phyloP scores from a whole-genome alignment of 257 asterid genomes.

The Leonotis leonurus region DNA sequence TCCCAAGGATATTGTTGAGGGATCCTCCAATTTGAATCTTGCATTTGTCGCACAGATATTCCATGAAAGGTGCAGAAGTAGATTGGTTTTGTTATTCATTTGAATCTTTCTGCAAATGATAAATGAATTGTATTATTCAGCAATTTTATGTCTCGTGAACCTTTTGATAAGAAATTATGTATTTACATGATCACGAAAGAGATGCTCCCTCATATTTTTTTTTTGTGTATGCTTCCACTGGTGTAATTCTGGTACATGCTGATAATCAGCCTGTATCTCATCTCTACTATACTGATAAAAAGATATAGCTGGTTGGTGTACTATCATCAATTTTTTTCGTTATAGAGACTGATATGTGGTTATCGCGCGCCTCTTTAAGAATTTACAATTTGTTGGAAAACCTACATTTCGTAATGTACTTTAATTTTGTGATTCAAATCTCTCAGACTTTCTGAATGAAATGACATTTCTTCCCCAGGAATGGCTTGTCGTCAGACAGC shows the following conservation, averaged over 20 bases:
- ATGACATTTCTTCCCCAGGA: conserved; percentile 43
- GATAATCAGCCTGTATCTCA: conserved; percentile 3
- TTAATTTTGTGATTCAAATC: not conserved
- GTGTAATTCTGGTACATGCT: not conserved
- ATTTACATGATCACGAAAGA: conserved; percentile 1
- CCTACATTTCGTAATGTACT: not conserved
- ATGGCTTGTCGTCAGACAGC: conserved; percentile 83
- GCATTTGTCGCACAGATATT: conserved; percentile 96
- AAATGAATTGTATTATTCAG: conserved; percentile 1
- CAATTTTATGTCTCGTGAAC: not conserved
- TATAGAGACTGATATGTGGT: not conserved
- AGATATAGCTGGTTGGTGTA: not conserved
- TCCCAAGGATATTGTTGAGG: conserved; percentile 89
- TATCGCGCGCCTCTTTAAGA: not conserved
- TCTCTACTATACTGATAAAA: not conserved
- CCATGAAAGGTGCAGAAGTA: conserved; percentile 73
- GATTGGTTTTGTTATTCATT: conserved; percentile 1
- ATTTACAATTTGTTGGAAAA: not conserved
- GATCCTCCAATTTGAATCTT: conserved; percentile 80
- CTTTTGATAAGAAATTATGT: not conserved
- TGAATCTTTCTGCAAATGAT: not conserved
- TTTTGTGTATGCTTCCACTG: not conserved
- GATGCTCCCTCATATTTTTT: conserved; percentile 13
- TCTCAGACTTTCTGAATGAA: conserved; percentile 1
- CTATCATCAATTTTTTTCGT: not conserved